Evolutionary conservation across 352 stramenopile species (phyloP), one percentile per base, ranked within the genome.

Genomic region (Phytophthora multivora): DNA sequence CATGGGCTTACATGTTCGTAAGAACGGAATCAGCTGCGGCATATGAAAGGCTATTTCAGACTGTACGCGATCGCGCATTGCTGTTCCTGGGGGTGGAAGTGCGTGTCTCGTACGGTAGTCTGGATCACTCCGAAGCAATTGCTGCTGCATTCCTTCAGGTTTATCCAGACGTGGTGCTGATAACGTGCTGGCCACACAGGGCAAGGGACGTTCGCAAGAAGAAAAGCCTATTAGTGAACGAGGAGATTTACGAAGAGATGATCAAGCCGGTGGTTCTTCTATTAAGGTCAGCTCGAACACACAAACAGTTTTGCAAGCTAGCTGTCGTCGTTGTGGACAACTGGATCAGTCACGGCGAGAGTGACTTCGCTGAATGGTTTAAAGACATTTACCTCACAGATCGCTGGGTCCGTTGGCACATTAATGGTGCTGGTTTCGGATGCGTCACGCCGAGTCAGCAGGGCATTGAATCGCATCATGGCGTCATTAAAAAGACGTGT

Each of bases 401-500:
- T n/a, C n/a, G n/a, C n/a, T n/a, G n/a, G n/a, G n/a, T n/a, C 5
- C 55, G 23, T 1, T 63, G 45, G 47, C 43, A 55, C 43, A 33
- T 56, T 12, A 56, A 35, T 42, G 45, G 21, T 7, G 12, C 45
- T 10, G 45, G 55, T 26, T 21, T 59, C 13, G 47, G 33, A 38
- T 23, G 45, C n/a, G n/a, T n/a, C n/a, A n/a, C n/a, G n/a, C n/a
- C n/a, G n/a, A n/a, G n/a, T n/a, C n/a, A 66, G 23, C 47, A 65
- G 19, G 47, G 39, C 0, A 65, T 65, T 11, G 59, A 68, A 42
- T 35, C 59, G 10, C 59, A 68, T 28, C 59, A 62, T 11, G 31
- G 18, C 9, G 43, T 46, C 2, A 57, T 62, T 38, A n/a, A 58
- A 36, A 61, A 42, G 33, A 58, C 51, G 3, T 68, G 45, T 13